phyloP scores from a whole-genome alignment of 805 yeast genomes.

The Metschnikowia rubicola region DNA sequence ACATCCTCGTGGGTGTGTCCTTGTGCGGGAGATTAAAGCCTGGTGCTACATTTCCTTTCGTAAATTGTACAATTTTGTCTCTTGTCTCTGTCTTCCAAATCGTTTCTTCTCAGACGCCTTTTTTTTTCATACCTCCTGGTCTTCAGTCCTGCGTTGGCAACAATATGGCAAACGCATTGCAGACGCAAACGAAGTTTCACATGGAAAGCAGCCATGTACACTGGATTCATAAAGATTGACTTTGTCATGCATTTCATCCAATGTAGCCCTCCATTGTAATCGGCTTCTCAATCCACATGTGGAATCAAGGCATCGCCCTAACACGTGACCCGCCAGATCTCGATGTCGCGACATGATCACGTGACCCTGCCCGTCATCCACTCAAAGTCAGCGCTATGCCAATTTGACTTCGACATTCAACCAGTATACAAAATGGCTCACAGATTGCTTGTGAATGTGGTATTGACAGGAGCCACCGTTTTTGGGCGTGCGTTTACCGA shows the following conservation, averaged over 20 bases:
- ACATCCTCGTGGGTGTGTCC: conserved; percentile 18
- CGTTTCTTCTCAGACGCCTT: too few species aligned
- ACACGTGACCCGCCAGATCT: too few species aligned
- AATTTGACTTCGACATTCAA: too few species aligned
- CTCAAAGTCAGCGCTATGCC: too few species aligned
- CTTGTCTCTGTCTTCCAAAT: too few species aligned
- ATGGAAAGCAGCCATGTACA: too few species aligned
- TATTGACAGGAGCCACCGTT: conserved; percentile 91
- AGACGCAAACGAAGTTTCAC: neutral
- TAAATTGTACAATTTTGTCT: neutral
- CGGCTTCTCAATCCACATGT: too few species aligned
- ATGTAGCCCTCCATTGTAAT: too few species aligned
- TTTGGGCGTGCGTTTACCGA: conserved; percentile 96
- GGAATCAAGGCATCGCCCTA: too few species aligned
- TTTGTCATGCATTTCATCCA: too few species aligned
- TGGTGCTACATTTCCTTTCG: conserved; percentile 46
- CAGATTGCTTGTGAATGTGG: conserved; percentile 82
- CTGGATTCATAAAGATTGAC: too few species aligned
- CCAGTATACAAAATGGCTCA: conserved; percentile 60
- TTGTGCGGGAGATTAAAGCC: conserved; percentile 43
- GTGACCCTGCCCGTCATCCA: neutral
- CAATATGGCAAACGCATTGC: neutral
- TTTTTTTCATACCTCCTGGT: neutral
- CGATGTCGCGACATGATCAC: neutral
- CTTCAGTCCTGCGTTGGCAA: too few species aligned